Evolutionary conservation across 2,329 filamentous ascomycete species (phyloP).

Genomic region (Corinectria fuckeliana): DNA sequence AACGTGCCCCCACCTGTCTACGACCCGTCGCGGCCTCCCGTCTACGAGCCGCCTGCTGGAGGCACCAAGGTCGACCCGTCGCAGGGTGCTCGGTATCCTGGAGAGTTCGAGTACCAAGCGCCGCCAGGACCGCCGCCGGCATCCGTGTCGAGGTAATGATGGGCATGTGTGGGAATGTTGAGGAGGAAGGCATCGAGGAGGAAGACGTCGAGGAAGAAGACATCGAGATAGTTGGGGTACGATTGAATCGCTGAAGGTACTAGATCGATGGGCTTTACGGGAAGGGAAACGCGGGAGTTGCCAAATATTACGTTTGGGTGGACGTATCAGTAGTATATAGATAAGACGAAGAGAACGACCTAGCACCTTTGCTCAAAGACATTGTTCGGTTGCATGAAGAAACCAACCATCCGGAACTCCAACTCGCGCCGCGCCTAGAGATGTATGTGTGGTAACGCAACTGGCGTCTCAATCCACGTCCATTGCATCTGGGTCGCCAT

Average conservation of each 20-base stretch:
- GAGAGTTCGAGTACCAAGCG: conserved; percentile 43
- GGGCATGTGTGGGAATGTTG: background rate
- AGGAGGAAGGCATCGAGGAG: background rate
- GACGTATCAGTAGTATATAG: conserved; percentile 2
- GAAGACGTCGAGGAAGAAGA: background rate
- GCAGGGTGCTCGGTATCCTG: conserved; percentile 44
- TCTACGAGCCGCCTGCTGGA: conserved; percentile 60
- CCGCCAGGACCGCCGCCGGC: conserved; percentile 55
- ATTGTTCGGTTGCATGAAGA: background rate
- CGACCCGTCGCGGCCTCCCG: conserved; percentile 62
- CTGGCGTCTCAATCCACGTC: conserved; percentile 60
- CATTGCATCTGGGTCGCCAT: conserved; percentile 68
- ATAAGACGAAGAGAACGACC: conserved; percentile 9
- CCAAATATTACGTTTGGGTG: background rate
- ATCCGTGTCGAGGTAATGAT: background rate
- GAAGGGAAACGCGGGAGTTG: conserved; percentile 9
- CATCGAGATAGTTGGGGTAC: background rate
- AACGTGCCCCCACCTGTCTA: conserved; percentile 62
- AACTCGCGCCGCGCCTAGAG: conserved; percentile 34
- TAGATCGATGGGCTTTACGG: background rate
- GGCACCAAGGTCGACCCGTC: conserved; percentile 61
- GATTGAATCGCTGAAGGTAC: conserved; percentile 8
- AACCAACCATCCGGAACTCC: conserved; percentile 30
- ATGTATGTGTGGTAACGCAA: conserved; percentile 9
- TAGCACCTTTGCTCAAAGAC: background rate